These are phyloP conservation scores for Dryas alaskensis DNA, from an alignment of 306 rosid species.

Conservation along the genomic window DNA sequence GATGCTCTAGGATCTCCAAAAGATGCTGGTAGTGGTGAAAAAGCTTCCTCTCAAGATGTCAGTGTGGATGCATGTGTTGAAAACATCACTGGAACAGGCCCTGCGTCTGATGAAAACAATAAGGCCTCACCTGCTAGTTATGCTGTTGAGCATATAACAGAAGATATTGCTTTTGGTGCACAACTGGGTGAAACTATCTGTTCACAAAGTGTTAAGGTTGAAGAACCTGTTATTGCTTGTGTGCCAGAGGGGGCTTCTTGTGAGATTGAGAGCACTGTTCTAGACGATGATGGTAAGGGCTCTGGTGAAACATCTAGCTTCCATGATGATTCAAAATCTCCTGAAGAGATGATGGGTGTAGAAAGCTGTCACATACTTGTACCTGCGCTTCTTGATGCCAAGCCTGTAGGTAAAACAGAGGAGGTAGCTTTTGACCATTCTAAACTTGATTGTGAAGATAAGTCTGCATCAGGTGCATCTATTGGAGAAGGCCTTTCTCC, in stretches of 20 bases:
- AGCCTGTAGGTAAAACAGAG: constrained; percentile 13
- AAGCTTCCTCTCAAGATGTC: not conserved
- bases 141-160: not conserved
- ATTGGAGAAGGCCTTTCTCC: constrained; percentile 13
- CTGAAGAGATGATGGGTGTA: constrained; percentile 10
- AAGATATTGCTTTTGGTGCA: constrained; percentile 16
- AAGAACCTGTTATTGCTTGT: constrained; percentile 9
- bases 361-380: constrained; percentile 4
- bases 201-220: constrained; percentile 2
- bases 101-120: not conserved
- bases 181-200: not conserved
- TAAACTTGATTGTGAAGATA: constrained; percentile 6
- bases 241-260: constrained; percentile 23
- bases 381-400: constrained; percentile 1
- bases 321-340: constrained; percentile 21
- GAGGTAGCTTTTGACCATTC: not conserved
- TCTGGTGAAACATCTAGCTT: constrained; percentile 23
- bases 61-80: constrained; percentile 6
- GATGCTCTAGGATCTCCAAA: constrained; percentile 18
- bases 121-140: not conserved
- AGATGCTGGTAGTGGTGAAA: constrained; percentile 1
- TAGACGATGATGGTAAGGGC: constrained; percentile 16
- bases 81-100: not conserved
- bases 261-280: constrained; percentile 20
- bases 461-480: constrained; percentile 15